Evolutionary conservation across 495 filamentous ascomycete genomes (phyloP).

Genomic region (Penicillium manginii): DNA sequence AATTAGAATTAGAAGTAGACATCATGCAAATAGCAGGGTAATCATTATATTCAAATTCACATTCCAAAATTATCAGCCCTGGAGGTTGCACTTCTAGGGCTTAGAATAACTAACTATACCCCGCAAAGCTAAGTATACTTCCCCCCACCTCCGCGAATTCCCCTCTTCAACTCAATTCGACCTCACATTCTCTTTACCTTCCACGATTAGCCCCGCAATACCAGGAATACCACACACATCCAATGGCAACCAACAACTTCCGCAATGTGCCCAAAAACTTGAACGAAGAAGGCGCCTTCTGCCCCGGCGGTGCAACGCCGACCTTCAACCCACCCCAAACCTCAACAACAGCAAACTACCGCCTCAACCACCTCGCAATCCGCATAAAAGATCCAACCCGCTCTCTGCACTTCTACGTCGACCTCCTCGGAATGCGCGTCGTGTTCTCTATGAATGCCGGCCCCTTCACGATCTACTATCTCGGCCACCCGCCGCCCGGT

Average conservation of each 20-base stretch:
- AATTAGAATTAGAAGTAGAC: no score
- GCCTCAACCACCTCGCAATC: conserved; percentile 51
- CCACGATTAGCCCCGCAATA: not conserved
- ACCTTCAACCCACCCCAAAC: conserved; percentile 32
- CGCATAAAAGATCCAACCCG: conserved; percentile 41
- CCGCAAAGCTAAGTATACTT: no score
- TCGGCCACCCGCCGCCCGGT: conserved; percentile 40
- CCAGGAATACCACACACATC: not conserved
- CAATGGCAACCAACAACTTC: conserved; percentile 19
- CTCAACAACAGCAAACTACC: conserved; percentile 42
- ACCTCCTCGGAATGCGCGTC: conserved; percentile 52
- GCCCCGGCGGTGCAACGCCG: conserved; percentile 33
- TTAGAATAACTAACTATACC: no score
- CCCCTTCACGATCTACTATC: conserved; percentile 48
- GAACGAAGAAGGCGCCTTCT: conserved; percentile 32
- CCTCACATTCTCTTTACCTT: not conserved
- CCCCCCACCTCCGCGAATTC: no score
- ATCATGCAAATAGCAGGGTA: no score
- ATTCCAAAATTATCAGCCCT: no score
- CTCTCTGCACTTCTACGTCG: conserved; percentile 49
- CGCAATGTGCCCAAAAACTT: conserved; percentile 5
- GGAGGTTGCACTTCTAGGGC: no score
- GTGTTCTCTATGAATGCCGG: conserved; percentile 52
- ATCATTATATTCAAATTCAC: no score
- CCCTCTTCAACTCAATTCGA: no score